These are phyloP conservation scores for Salix dunnii DNA, from an alignment of 345 rosid genomes.

Conservation along the genomic window DNA sequence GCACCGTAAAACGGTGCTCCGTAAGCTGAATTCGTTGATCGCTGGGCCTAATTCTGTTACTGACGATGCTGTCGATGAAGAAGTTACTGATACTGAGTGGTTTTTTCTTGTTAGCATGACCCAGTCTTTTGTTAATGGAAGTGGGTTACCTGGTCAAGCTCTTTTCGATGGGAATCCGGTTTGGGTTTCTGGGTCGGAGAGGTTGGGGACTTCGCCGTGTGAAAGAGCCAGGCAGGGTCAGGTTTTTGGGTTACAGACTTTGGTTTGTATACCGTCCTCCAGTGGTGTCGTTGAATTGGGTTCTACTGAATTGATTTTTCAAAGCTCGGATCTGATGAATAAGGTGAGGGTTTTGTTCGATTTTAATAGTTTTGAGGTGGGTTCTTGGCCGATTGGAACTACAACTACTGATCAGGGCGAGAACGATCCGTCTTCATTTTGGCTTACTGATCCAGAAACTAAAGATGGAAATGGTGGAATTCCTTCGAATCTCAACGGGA, in stretches of 20 bases:
- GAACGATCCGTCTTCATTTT: conserved; percentile 61
- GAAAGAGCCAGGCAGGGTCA: conserved; percentile 74
- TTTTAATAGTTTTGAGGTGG: conserved; percentile 52
- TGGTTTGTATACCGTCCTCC: conserved; percentile 72
- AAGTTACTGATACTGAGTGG: conserved; percentile 96
- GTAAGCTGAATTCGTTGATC: conserved; percentile 79
- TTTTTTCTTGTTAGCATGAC: conserved; percentile 92
- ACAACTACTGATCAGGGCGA: conserved; percentile 69
- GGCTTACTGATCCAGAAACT: conserved; percentile 72
- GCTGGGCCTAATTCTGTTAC: conserved; percentile 48
- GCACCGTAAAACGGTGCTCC: conserved; percentile 67
- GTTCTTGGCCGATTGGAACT: conserved; percentile 43
- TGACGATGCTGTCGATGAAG: conserved; percentile 75
- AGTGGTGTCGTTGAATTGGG: conserved; percentile 92
- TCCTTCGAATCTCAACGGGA: conserved; percentile 11
- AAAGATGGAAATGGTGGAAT: conserved; percentile 34
- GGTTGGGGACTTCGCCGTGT: conserved; percentile 54
- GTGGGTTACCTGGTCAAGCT: conserved; percentile 79
- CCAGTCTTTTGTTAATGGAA: conserved; percentile 61
- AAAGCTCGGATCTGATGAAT: conserved; percentile 67
- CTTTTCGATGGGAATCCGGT: conserved; percentile 45
- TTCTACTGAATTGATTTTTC: conserved; percentile 64
- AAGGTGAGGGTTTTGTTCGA: conserved; percentile 65
- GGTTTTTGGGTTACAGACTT: conserved; percentile 65
- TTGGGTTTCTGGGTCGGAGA: conserved; percentile 69